Percentiles rank a stretch among this genome's conserved stretches.
Evolutionary conservation across 805 yeast species (phyloP).

Genomic region (Nematodospora valgi): DNA sequence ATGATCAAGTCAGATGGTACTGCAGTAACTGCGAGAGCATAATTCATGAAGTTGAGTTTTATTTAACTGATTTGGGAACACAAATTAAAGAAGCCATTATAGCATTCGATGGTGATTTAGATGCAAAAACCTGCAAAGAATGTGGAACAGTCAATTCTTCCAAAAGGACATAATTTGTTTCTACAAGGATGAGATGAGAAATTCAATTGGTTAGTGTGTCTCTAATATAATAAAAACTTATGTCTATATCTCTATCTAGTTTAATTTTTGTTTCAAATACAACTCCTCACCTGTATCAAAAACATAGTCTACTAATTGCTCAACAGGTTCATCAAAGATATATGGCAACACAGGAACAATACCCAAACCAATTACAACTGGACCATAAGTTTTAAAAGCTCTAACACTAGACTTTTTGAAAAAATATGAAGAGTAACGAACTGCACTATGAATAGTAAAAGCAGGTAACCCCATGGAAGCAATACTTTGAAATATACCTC

Average conservation of each 20-base stretch:
- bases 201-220: too few species aligned
- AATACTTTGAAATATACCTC: slow-evolving; percentile 76
- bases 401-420: slow-evolving; percentile 54
- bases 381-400: slow-evolving; percentile 60
- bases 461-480: slow-evolving; percentile 90
- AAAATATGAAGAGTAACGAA: slow-evolving; percentile 60
- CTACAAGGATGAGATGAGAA: too few species aligned
- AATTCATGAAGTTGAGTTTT: slow-evolving; percentile 67
- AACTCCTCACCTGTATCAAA: slow-evolving; percentile 50
- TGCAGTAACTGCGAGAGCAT: slow-evolving; percentile 65
- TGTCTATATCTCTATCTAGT: neutral
- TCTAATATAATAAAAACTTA: too few species aligned
- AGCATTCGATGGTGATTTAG: slow-evolving; percentile 59
- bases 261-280: slow-evolving; percentile 12
- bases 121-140: slow-evolving; percentile 64
- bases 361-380: slow-evolving; percentile 73
- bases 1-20: slow-evolving; percentile 85
- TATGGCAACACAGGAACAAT: slow-evolving; percentile 77
- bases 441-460: slow-evolving; percentile 75
- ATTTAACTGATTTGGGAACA: slow-evolving; percentile 79
- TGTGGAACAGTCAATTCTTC: slow-evolving; percentile 76
- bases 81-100: slow-evolving; percentile 83
- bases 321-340: slow-evolving; percentile 80
- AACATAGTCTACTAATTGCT: slow-evolving; percentile 57
- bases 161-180: too few species aligned